These are phyloP conservation scores for Periconia digitata DNA, from an alignment of 2,329 filamentous ascomycete genomes.

Conservation along the genomic window DNA sequence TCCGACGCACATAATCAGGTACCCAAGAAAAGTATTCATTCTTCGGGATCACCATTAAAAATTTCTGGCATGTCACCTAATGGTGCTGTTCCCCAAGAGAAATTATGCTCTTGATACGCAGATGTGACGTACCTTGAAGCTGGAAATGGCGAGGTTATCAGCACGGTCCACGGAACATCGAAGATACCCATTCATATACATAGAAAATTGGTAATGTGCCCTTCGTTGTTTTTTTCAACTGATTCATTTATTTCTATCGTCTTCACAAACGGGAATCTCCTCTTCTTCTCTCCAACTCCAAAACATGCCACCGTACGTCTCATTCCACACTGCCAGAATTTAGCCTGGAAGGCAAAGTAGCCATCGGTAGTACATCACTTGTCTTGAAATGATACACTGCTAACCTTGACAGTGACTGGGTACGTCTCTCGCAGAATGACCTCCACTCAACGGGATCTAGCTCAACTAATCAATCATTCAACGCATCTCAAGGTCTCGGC, in stretches of 20 bases:
- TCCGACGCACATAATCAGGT: too few relatives aligned
- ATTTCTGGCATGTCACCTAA: not conserved
- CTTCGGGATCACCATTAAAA: too few relatives aligned
- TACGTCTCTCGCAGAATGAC: not conserved
- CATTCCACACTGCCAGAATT: slow-evolving; percentile 13
- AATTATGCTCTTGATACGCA: slow-evolving; percentile 6
- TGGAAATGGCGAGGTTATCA: not conserved
- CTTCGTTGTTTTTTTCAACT: not conserved
- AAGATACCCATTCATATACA: not conserved
- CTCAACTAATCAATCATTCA: not conserved
- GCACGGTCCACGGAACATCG: not conserved
- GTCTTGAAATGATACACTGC: not conserved
- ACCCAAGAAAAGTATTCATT: too few relatives aligned
- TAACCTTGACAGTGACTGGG: slow-evolving; percentile 8
- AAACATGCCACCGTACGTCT: slow-evolving; percentile 16
- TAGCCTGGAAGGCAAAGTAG: slow-evolving; percentile 18
- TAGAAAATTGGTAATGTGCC: not conserved
- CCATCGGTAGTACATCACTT: slow-evolving; percentile 9
- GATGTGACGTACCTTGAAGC: slow-evolving; percentile 12
- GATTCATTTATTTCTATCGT: too few relatives aligned
- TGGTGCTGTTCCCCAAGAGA: not conserved
- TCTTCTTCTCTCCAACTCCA: not conserved
- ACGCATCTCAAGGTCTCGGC: slow-evolving; percentile 32
- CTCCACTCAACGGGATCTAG: not conserved
- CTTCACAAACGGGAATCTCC: not conserved